Percentiles rank a stretch among this genome's conserved stretches.
Conservation (phyloP, 1,284 basidiomycete genomes). For the Ganoderma resinaceum region DNA sequence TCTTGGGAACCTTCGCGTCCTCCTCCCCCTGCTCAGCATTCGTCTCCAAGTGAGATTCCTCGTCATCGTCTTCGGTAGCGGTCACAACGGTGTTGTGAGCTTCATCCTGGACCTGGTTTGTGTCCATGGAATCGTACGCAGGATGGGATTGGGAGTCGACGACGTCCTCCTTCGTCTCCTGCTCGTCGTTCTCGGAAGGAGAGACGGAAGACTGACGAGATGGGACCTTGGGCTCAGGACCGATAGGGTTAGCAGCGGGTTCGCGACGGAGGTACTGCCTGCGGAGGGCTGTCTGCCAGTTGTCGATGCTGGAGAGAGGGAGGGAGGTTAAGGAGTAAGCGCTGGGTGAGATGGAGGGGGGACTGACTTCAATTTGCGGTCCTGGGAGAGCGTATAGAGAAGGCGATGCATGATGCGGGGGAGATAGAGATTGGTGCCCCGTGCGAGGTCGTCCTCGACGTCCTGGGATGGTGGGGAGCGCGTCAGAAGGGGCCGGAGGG, state of each 20-base stretch:
- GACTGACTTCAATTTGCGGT: conserved; percentile 79
- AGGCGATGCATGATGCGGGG: conserved; percentile 78
- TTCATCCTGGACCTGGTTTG: conserved; percentile 1
- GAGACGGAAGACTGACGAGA: conserved; percentile 37
- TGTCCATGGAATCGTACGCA: conserved; percentile 2
- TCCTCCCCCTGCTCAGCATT: conserved; percentile 3
- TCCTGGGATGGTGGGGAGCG: conserved; percentile 53
- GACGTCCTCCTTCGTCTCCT: conserved; percentile 14
- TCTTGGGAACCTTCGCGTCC: conserved; percentile 23
- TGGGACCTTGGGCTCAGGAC: conserved; percentile 51
- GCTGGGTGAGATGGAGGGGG: conserved; percentile 15
- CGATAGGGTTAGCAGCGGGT: conserved; percentile 74
- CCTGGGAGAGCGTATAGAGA: conserved; percentile 76
- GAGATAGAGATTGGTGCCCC: conserved; percentile 64
- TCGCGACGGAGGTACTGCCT: conserved; percentile 76
- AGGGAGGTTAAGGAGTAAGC: conserved; percentile 21
- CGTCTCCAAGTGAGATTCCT: neutral
- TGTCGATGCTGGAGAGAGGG: conserved; percentile 59
- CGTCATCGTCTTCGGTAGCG: neutral
- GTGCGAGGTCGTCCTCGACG: conserved; percentile 76
- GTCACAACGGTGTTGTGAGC: neutral
- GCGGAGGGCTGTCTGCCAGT: conserved; percentile 77
- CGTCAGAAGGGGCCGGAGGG: conserved; percentile 21
- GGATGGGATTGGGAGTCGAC: conserved; percentile 5
- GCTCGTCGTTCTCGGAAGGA: conserved; percentile 25